phyloP scores from a whole-genome alignment of 805 yeast genomes.

The Wickerhamiella sergipiensis region DNA sequence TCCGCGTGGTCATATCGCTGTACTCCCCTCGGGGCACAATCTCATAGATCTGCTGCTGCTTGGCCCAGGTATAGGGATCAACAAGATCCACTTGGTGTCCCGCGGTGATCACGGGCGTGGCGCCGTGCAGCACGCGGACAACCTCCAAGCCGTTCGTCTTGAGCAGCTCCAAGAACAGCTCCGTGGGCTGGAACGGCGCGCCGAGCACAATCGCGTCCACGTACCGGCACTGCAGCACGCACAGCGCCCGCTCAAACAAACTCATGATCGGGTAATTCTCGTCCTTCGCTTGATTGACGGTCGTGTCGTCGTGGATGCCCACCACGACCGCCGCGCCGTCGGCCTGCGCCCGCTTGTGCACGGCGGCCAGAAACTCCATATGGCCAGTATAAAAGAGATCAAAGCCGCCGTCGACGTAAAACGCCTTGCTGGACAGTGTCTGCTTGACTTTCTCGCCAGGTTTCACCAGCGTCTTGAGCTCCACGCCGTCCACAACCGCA shows the following conservation, averaged over 20 bases:
- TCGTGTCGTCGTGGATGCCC: slow-evolving; percentile 51
- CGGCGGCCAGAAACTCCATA: slow-evolving; percentile 50
- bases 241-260: slow-evolving; percentile 66
- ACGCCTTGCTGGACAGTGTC: slow-evolving; percentile 19
- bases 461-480: slow-evolving; percentile 6
- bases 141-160: slow-evolving; percentile 24
- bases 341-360: slow-evolving; percentile 29
- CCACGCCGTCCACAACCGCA: slow-evolving; percentile 2
- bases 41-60: slow-evolving; percentile 27
- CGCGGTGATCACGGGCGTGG: slow-evolving; percentile 31
- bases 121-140: slow-evolving; percentile 43
- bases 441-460: slow-evolving; percentile 3
- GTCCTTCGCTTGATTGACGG: slow-evolving; percentile 44
- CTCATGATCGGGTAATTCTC: slow-evolving; percentile 75
- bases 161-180: slow-evolving; percentile 28
- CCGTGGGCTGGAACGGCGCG: slow-evolving; percentile 42
- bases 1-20: slow-evolving; percentile 50
- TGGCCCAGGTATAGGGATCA: slow-evolving; percentile 29
- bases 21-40: slow-evolving; percentile 42
- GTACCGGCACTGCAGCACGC: slow-evolving; percentile 76
- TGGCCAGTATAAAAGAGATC: slow-evolving; percentile 93
- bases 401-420: slow-evolving; percentile 71
- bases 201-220: slow-evolving; percentile 68
- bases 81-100: slow-evolving; percentile 19
- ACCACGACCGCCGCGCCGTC: slow-evolving; percentile 40